Base-by-base conservation (phyloP, 163 green algal species). In the Volvox carteri region DNA sequence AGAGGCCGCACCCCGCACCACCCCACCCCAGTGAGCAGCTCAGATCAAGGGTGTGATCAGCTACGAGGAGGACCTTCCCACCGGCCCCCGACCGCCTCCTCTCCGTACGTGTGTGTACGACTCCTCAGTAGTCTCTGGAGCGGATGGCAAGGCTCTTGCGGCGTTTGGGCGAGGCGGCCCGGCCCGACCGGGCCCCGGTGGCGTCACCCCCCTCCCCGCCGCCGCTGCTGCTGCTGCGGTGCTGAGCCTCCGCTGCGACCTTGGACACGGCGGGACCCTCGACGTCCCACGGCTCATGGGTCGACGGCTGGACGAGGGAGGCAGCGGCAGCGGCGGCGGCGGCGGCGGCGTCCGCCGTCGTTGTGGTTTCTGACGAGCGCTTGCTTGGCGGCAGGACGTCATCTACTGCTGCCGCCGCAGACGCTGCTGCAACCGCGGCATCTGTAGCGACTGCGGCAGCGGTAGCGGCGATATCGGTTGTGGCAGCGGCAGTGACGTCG, bases 91-190 rank as follows among this genome's bases (percentile, higher is more conserved):
- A n/a, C n/a, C n/a, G n/a, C n/a, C n/a, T n/a, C n/a, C n/a, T n/a
- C n/a, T n/a, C n/a, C n/a, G n/a, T n/a, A n/a, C n/a, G n/a, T n/a
- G n/a, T n/a, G n/a, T n/a, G n/a, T n/a, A n/a, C n/a, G n/a, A 76
- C 16, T 78, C 8, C 70, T 37, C 50, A 84, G 30, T 50, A 50
- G 23, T 84, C 75, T 6, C 75, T 46, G 7, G 75, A 68, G 30
- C 75, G 75, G 30, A 70, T 39, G 46, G 75, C 75, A 50, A 70
- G 75, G 75, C 75, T 70, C 75, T 84, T 84, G 48, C 75, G 75
- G 75, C 75, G 75, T 48, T 84, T 84, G 23, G 75, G 75, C 12
- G 75, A 84, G 12, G 75, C 35, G 18, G 75, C 30, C 30, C 75
- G 48, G 11, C 0, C 46, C 28, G 25, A 50, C 75, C 48, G 48